phyloP scores from a whole-genome alignment of 306 rosid genomes.

The Urtica urens region DNA sequence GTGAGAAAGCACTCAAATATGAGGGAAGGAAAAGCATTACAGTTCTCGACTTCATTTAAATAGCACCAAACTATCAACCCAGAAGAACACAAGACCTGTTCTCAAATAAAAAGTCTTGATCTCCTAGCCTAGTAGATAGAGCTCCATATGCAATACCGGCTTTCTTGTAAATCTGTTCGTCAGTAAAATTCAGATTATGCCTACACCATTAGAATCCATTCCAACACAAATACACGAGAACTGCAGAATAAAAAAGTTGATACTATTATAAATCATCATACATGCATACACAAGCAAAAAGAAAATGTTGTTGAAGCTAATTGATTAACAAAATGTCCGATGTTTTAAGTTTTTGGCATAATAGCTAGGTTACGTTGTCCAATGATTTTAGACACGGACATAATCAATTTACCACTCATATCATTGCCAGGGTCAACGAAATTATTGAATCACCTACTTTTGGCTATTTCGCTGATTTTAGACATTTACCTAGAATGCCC shows the following conservation, averaged over 20 bases:
- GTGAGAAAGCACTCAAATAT: slow-evolving; percentile 16
- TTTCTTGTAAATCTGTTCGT: slow-evolving; percentile 55
- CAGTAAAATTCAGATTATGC: slow-evolving; percentile 12
- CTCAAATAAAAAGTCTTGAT: slow-evolving; percentile 50
- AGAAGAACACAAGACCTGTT: slow-evolving; percentile 42
- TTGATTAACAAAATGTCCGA: too few relatives aligned
- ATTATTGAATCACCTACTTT: too few relatives aligned
- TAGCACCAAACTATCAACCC: not conserved
- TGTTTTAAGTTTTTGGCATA: too few relatives aligned
- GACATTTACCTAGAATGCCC: too few relatives aligned
- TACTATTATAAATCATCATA: too few relatives aligned
- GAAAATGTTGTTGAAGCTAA: too few relatives aligned
- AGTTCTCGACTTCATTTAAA: slow-evolving; percentile 1
- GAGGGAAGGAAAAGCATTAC: not conserved
- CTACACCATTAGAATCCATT: not conserved
- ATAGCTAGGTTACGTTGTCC: too few relatives aligned
- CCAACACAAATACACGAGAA: slow-evolving; percentile 4
- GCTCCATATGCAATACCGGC: slow-evolving; percentile 64
- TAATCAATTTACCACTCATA: too few relatives aligned
- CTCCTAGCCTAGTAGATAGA: slow-evolving; percentile 62
- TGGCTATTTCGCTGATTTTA: too few relatives aligned
- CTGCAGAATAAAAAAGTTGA: not conserved
- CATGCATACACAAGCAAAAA: not conserved
- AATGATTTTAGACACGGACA: too few relatives aligned
- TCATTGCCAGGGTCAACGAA: too few relatives aligned